Conservation (phyloP, 139 green algal genomes). For the Coelastrella sp. region DNA sequence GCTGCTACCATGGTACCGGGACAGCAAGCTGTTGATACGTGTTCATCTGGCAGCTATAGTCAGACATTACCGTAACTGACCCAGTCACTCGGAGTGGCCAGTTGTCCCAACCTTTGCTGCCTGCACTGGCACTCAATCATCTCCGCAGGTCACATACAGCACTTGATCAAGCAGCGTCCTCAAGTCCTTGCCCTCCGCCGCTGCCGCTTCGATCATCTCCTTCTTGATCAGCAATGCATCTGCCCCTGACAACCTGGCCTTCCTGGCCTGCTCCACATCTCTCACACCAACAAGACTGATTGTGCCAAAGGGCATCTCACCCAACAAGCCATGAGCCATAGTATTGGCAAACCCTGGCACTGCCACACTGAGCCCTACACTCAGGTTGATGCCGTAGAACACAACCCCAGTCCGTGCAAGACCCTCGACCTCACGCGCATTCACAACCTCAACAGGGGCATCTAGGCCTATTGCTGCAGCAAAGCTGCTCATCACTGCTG, state of each 20-base stretch:
- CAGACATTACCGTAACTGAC: neutral
- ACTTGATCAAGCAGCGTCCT: conserved; percentile 58
- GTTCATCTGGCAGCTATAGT: too few species aligned
- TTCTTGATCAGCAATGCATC: conserved; percentile 79
- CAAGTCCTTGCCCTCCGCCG: conserved; percentile 22
- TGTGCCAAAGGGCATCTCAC: conserved; percentile 67
- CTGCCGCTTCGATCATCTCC: conserved; percentile 68
- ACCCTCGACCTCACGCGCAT: conserved; percentile 63
- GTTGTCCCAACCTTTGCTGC: too few species aligned
- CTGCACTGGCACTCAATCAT: conserved; percentile 54
- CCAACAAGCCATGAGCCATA: conserved; percentile 79
- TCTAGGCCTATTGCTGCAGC: conserved; percentile 77
- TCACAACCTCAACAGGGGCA: conserved; percentile 79
- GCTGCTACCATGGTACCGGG: too few species aligned
- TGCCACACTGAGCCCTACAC: conserved; percentile 69
- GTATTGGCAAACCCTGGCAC: conserved; percentile 71
- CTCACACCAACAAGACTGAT: conserved; percentile 62
- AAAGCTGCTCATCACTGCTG: conserved; percentile 78
- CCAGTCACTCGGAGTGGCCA: too few species aligned
- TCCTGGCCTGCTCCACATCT: conserved; percentile 70
- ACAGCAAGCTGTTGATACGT: too few species aligned
- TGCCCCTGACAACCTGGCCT: conserved; percentile 68
- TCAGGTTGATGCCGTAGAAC: conserved; percentile 69
- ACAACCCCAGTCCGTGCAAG: conserved; percentile 61
- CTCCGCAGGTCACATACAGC: conserved; percentile 51